phyloP scores from a whole-genome alignment of 2,329 filamentous ascomycete species.

The Aspergillus aculeatinus region DNA sequence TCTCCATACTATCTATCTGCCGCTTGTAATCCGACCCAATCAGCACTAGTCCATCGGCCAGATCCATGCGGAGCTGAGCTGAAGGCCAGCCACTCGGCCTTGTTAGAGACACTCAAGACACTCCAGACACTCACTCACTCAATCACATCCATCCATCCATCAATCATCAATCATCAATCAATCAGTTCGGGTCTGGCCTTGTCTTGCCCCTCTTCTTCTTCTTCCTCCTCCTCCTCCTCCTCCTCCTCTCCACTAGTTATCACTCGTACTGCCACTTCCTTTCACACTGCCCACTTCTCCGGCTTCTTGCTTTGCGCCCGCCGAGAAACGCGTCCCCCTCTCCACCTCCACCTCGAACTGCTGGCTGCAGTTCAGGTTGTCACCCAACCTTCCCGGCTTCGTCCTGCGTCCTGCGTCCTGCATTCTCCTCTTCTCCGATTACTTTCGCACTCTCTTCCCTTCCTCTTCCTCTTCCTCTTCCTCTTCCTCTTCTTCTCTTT shows the following conservation, averaged over 20 bases:
- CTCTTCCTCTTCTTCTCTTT: slow-evolving; percentile 6
- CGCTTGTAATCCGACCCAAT: not conserved
- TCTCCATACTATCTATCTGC: no score
- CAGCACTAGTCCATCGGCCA: not conserved
- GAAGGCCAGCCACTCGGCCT: not conserved
- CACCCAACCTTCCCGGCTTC: slow-evolving; percentile 4
- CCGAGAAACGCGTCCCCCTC: slow-evolving; percentile 3
- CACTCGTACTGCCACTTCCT: not conserved
- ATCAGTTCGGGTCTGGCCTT: not conserved
- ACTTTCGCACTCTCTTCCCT: no score
- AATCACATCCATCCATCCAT: not conserved
- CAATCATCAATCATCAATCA: no score
- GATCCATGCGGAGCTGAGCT: not conserved
- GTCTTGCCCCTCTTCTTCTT: not conserved
- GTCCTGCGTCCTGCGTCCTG: not conserved
- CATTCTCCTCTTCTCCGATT: not conserved
- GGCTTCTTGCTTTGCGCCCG: not conserved
- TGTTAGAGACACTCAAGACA: not conserved
- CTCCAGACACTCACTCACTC: no score
- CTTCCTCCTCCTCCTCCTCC: not conserved
- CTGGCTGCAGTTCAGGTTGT: not conserved
- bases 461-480: slow-evolving; percentile 6
- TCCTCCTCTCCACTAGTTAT: not conserved
- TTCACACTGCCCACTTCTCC: not conserved
- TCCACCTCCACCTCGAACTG: not conserved